A percentile compares a stretch with the other conserved stretches of the same genome.
These are phyloP conservation scores for Echium plantagineum DNA, from an alignment of 257 asterid species.

Conservation along the genomic window DNA sequence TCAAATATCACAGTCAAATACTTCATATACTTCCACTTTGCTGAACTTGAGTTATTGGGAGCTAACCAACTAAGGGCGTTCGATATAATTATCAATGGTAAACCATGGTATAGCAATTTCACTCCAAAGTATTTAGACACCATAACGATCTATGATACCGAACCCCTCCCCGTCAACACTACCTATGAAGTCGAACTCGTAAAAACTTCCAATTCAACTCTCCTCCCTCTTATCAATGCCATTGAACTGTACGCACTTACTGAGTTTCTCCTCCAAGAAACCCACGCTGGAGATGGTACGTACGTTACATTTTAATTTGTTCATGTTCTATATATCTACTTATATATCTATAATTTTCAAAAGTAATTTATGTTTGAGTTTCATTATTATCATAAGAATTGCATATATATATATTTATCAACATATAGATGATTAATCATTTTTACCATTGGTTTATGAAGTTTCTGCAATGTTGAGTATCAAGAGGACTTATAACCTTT, in stretches of 20 bases:
- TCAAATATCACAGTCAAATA: neutral
- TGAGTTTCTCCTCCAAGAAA: neutral
- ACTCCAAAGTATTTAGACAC: neutral
- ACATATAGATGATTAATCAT: too few relatives aligned
- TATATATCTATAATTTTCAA: too few relatives aligned
- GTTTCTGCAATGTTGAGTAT: constrained; percentile 7
- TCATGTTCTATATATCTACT: neutral
- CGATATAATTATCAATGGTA: constrained; percentile 8
- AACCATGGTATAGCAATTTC: neutral
- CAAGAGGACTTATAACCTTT: constrained; percentile 3
- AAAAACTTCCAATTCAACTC: constrained; percentile 10
- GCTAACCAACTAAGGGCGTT: constrained; percentile 8
- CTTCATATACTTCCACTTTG: constrained; percentile 13
- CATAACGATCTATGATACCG: neutral
- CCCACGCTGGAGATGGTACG: constrained; percentile 14
- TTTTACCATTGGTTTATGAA: neutral
- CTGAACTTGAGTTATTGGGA: constrained; percentile 5
- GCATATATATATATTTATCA: too few relatives aligned
- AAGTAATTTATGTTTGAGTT: too few relatives aligned
- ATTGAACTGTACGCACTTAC: constrained; percentile 2
- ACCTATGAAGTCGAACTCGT: neutral
- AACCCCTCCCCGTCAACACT: neutral
- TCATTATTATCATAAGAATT: too few relatives aligned
- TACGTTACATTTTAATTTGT: neutral
- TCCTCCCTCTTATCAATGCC: constrained; percentile 12